phyloP scores from a whole-genome alignment of 140 eudicot genomes.

The Anethum foeniculum region DNA sequence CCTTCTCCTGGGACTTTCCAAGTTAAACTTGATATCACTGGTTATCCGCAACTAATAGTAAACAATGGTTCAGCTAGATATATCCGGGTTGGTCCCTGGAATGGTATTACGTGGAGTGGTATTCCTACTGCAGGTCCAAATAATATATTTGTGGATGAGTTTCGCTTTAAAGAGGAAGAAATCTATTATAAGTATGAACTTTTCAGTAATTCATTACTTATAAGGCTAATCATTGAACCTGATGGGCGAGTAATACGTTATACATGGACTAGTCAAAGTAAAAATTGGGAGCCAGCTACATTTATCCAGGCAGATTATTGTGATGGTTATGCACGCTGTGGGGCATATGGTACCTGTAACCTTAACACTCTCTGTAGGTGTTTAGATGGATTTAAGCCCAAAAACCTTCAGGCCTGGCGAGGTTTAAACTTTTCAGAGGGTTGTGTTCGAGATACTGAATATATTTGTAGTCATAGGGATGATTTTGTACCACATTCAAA shows the following conservation, averaged over 20 bases:
- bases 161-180: not conserved
- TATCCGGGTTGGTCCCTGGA: slow-evolving; percentile 20
- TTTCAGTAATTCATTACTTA: not conserved
- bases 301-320: slow-evolving; percentile 18
- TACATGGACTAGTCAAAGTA: slow-evolving; percentile 17
- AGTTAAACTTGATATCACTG: slow-evolving; percentile 18
- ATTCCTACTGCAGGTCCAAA: not conserved
- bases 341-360: slow-evolving; percentile 19
- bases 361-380: slow-evolving; percentile 14
- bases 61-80: not conserved
- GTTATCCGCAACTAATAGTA: slow-evolving; percentile 20
- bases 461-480: slow-evolving; percentile 11
- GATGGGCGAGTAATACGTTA: slow-evolving; percentile 15
- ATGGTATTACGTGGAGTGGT: slow-evolving; percentile 19
- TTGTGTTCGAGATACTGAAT: slow-evolving; percentile 9
- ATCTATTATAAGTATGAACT: not conserved
- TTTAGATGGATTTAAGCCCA: slow-evolving; percentile 15
- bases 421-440: slow-evolving; percentile 19
- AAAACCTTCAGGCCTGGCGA: slow-evolving; percentile 10
- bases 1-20: slow-evolving; percentile 1
- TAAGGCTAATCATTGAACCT: not conserved
- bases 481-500: slow-evolving; percentile 16
- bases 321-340: slow-evolving; percentile 19
- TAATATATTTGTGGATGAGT: not conserved
- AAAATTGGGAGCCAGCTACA: slow-evolving; percentile 12